Evolutionary conservation across 2,329 filamentous ascomycete species (phyloP).

Genomic region (Rutstroemia sydowiana): DNA sequence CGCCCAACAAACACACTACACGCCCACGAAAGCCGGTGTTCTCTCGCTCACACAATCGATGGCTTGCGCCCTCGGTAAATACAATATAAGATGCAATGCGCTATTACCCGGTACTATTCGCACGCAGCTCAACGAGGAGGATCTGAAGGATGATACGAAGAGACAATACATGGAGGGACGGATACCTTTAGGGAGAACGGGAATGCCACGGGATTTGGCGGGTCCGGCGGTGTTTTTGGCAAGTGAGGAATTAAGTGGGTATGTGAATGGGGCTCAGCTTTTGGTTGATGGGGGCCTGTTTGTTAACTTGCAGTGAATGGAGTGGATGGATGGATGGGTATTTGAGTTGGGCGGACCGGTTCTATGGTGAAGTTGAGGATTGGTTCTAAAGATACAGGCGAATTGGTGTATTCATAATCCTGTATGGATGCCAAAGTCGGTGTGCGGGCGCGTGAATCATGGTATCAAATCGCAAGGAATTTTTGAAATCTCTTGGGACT

Average conservation of each 20-base stretch:
- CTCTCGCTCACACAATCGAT: conserved; percentile 76
- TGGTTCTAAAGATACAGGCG: no score
- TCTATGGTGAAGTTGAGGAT: no score
- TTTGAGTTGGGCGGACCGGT: no score
- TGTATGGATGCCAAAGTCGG: no score
- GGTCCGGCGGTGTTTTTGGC: conserved; percentile 82
- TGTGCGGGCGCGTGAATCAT: no score
- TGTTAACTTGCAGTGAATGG: conserved; percentile 70
- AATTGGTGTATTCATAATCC: no score
- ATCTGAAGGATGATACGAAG: conserved; percentile 68
- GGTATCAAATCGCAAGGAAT: no score
- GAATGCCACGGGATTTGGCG: conserved; percentile 64
- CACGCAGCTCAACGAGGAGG: conserved; percentile 78
- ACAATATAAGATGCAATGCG: conserved; percentile 76
- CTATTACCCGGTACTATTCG: conserved; percentile 75
- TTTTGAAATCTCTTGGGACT: no score
- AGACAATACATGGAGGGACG: conserved; percentile 70
- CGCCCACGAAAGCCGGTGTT: conserved; percentile 80
- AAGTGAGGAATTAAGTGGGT: conserved; percentile 68
- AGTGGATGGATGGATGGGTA: neutral
- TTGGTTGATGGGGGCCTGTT: conserved; percentile 84
- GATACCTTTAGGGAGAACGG: conserved; percentile 72
- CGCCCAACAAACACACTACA: conserved; percentile 75
- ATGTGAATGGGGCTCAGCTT: conserved; percentile 76
- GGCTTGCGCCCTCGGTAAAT: conserved; percentile 68